phyloP scores from a whole-genome alignment of 495 filamentous ascomycete species.

The Penicillium angulare region DNA sequence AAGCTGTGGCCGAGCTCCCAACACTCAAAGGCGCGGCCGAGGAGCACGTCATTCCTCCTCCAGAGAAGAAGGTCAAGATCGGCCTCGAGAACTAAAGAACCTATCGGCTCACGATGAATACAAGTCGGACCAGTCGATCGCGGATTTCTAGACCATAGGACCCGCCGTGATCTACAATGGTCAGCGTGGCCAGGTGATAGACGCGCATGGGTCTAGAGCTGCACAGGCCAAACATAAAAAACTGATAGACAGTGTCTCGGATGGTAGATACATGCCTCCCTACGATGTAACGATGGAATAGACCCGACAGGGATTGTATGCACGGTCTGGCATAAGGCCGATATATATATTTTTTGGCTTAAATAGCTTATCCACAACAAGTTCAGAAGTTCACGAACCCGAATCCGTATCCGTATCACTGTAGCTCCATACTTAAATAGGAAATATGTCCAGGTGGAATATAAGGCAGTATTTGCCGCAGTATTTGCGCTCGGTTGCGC shows the following conservation, averaged over 20 bases:
- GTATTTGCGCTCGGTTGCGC: too few relatives aligned
- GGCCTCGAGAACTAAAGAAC: constrained; percentile 42
- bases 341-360: too few relatives aligned
- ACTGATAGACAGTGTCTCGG: neutral
- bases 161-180: neutral
- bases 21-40: constrained; percentile 45
- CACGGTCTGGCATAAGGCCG: too few relatives aligned
- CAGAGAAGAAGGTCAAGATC: constrained; percentile 53
- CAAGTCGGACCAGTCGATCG: neutral
- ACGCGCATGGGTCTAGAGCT: neutral
- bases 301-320: constrained; percentile 5
- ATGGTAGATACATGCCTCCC: neutral
- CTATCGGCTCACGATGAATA: neutral
- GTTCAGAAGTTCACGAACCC: too few relatives aligned
- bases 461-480: too few relatives aligned
- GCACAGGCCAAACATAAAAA: neutral
- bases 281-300: constrained; percentile 23
- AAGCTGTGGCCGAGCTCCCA: constrained; percentile 50
- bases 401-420: too few relatives aligned
- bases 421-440: too few relatives aligned
- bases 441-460: too few relatives aligned
- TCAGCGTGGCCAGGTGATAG: neutral
- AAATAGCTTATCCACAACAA: too few relatives aligned
- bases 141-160: neutral
- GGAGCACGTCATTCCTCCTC: constrained; percentile 45